phyloP scores from a whole-genome alignment of 495 filamentous ascomycete genomes.

The Aspergillus diversus region DNA sequence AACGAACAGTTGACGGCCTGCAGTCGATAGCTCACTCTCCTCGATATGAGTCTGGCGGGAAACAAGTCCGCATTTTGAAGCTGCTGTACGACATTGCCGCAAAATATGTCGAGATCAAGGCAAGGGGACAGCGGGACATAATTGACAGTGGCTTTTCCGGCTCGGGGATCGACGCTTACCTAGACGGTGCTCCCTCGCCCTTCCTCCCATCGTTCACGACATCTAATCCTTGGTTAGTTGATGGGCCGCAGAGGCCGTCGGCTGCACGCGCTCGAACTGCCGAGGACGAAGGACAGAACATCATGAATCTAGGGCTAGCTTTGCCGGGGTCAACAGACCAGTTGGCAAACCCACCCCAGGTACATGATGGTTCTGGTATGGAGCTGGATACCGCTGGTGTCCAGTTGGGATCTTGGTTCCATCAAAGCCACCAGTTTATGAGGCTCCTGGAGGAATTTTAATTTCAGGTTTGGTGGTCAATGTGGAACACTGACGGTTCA shows the following conservation, averaged over 20 bases:
- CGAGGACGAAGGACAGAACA: not conserved
- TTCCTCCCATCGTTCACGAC: not conserved
- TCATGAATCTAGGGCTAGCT: not conserved
- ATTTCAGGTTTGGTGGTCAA: not conserved
- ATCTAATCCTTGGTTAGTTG: not conserved
- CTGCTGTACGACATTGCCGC: not conserved
- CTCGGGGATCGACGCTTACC: not conserved
- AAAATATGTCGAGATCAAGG: not conserved
- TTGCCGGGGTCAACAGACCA: not conserved
- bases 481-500: too few relatives aligned
- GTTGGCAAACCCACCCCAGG: not conserved
- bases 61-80: not conserved
- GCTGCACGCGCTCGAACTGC: not conserved
- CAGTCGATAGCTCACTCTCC: not conserved
- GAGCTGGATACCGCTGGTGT: not conserved
- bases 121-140: not conserved
- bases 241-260: not conserved
- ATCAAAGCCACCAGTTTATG: not conserved
- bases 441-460: constrained; percentile 21
- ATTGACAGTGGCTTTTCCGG: not conserved
- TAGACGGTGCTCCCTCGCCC: not conserved
- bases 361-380: not conserved
- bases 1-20: not conserved
- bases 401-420: constrained; percentile 17
- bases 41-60: not conserved